These are phyloP conservation scores for Carallia pectinifolia DNA, from an alignment of 345 rosid species.

Conservation along the genomic window DNA sequence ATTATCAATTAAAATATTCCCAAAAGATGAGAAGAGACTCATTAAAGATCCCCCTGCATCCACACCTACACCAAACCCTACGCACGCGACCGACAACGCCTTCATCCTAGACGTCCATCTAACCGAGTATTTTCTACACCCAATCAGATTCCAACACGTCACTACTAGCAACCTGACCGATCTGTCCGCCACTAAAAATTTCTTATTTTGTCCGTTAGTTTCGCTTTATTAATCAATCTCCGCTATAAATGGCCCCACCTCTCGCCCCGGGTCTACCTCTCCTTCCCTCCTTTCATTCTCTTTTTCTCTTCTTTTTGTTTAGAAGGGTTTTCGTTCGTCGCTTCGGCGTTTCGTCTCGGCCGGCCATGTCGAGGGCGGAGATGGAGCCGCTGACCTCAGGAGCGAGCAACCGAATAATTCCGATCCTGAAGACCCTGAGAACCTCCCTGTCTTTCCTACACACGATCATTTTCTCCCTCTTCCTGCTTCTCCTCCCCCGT, in stretches of 20 bases:
- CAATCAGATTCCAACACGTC: neutral
- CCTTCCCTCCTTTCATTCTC: neutral
- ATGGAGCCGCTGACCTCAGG: slow-evolving; percentile 92
- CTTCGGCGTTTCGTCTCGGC: too few species aligned
- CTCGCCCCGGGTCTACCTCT: neutral
- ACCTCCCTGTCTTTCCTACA: slow-evolving; percentile 46
- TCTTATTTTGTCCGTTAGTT: neutral
- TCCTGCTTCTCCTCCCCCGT: slow-evolving; percentile 65
- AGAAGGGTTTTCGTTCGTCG: neutral
- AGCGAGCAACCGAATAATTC: slow-evolving; percentile 93
- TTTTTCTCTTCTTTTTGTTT: neutral
- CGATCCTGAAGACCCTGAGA: slow-evolving; percentile 54
- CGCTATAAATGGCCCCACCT: neutral
- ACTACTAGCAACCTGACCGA: neutral
- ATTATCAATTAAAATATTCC: too few species aligned
- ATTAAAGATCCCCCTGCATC: neutral
- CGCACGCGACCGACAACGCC: neutral
- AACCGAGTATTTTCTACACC: neutral
- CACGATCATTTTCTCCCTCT: slow-evolving; percentile 48
- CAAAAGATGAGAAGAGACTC: too few species aligned
- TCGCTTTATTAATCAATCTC: neutral
- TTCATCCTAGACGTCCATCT: neutral
- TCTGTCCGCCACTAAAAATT: neutral
- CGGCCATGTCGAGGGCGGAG: slow-evolving; percentile 52
- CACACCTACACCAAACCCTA: neutral